Evolutionary conservation across 495 filamentous ascomycete genomes (phyloP).

Genomic region (Recurvomyces mirabilis): DNA sequence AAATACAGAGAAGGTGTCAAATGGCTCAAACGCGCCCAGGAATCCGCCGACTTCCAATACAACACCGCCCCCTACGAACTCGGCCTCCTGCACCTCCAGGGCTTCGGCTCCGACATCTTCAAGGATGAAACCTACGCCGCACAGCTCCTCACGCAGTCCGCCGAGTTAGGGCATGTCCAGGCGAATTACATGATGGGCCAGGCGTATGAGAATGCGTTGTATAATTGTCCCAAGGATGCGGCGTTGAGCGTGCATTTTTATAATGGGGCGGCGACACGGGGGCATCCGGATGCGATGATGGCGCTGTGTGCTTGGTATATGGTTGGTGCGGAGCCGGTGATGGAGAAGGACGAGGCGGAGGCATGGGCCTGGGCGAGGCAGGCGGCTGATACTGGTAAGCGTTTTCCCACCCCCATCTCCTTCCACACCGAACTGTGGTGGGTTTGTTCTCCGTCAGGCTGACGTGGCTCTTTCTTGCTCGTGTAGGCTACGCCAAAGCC

Average conservation of each 20-base stretch:
- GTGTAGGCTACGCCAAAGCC: conserved; percentile 87
- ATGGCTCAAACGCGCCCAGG: conserved; percentile 89
- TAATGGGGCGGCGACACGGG: conserved; percentile 74
- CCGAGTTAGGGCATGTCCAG: conserved; percentile 78
- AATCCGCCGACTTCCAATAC: conserved; percentile 82
- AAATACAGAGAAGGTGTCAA: conserved; percentile 88
- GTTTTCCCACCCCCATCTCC: not conserved
- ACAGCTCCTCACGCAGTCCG: conserved; percentile 87
- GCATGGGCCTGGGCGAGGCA: conserved; percentile 91
- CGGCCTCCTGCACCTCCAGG: conserved; percentile 72
- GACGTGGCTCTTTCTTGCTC: too few species aligned
- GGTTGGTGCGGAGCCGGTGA: conserved; percentile 81
- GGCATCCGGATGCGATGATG: conserved; percentile 92
- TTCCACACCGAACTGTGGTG: not conserved
- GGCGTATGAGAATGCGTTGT: conserved; percentile 85
- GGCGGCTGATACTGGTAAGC: conserved; percentile 68
- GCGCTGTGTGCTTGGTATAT: conserved; percentile 97
- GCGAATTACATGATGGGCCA: conserved; percentile 84
- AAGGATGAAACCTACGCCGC: conserved; percentile 80
- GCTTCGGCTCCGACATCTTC: conserved; percentile 88
- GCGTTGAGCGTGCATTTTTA: conserved; percentile 96
- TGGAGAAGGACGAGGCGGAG: conserved; percentile 91
- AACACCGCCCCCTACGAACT: conserved; percentile 88
- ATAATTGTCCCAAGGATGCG: conserved; percentile 80
- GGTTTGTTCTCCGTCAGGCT: too few species aligned